A percentile compares a stretch with the other conserved stretches of the same genome.
Conservation (phyloP, 2,329 filamentous ascomycete genomes). For the Colletotrichum sojae region DNA sequence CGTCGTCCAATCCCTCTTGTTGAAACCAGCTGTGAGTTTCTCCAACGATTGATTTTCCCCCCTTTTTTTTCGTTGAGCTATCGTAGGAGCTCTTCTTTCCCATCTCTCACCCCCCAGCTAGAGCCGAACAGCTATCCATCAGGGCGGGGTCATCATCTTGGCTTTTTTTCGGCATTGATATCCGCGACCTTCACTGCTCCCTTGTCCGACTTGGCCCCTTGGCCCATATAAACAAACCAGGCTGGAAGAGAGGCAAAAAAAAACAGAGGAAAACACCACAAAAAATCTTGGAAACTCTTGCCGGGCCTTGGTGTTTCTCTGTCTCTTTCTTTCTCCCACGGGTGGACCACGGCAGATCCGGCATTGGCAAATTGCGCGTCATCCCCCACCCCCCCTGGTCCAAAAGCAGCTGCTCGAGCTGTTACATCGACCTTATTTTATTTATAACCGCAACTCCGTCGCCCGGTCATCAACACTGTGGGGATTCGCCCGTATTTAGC, state of each 20-base stretch:
- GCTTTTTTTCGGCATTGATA: slow-evolving; percentile 32
- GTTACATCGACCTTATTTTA: slow-evolving; percentile 17
- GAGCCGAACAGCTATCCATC: neutral
- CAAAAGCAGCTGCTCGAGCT: neutral
- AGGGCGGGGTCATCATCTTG: slow-evolving; percentile 21
- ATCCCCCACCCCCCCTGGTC: neutral
- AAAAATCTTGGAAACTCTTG: slow-evolving; percentile 21
- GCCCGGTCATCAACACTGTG: slow-evolving; percentile 19
- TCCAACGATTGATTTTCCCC: slow-evolving; percentile 7
- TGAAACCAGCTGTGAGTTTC: neutral
- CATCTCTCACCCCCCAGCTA: neutral
- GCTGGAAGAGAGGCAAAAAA: slow-evolving; percentile 12
- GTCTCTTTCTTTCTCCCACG: no score
- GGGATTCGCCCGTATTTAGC: neutral
- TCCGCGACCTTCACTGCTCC: slow-evolving; percentile 10
- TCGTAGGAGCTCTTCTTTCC: neutral
- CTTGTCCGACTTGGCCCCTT: neutral
- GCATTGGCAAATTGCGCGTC: slow-evolving; percentile 31
- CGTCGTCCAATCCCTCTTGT: slow-evolving; percentile 14
- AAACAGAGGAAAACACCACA: no score
- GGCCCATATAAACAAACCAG: slow-evolving; percentile 39
- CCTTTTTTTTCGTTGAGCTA: neutral
- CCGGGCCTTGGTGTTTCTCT: slow-evolving; percentile 1
- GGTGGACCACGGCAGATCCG: slow-evolving; percentile 26
- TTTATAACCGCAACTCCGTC: slow-evolving; percentile 22